These are phyloP conservation scores for Leccinum angustisporum DNA, from an alignment of 1,284 basidiomycete genomes.

Conservation along the genomic window DNA sequence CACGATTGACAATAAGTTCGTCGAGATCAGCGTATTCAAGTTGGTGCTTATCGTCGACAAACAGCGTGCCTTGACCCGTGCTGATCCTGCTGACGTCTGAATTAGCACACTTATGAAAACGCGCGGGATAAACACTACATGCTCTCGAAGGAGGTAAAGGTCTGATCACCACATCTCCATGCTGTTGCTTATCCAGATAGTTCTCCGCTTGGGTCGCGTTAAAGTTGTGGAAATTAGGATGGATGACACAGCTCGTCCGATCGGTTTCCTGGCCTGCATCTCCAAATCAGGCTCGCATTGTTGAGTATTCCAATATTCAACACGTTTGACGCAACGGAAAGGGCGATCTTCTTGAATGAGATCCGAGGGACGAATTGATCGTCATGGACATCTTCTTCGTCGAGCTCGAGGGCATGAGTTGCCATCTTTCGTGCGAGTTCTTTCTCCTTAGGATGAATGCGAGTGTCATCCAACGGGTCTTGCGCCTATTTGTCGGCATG, in stretches of 20 bases:
- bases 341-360: slow-evolving; percentile 64
- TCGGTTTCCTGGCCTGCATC: slow-evolving; percentile 75
- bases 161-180: slow-evolving; percentile 93
- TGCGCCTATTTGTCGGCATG: slow-evolving; percentile 71
- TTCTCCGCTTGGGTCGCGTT: slow-evolving; percentile 89
- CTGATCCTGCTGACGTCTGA: slow-evolving; percentile 91
- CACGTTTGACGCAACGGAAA: slow-evolving; percentile 62
- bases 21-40: slow-evolving; percentile 86
- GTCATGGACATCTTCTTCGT: slow-evolving; percentile 91
- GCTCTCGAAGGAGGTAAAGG: slow-evolving; percentile 86
- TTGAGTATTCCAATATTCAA: slow-evolving; percentile 68
- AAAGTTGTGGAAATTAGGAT: slow-evolving; percentile 98
- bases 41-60: slow-evolving; percentile 79
- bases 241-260: slow-evolving; percentile 84
- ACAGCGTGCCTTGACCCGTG: slow-evolving; percentile 69
- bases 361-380: slow-evolving; percentile 78
- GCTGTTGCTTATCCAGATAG: slow-evolving; percentile 86
- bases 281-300: slow-evolving; percentile 73
- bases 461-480: slow-evolving; percentile 93
- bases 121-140: slow-evolving; percentile 15
- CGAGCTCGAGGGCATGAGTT: slow-evolving; percentile 92
- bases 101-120: slow-evolving; percentile 10
- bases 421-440: slow-evolving; percentile 99
- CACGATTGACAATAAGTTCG: slow-evolving; percentile 96
- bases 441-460: slow-evolving; percentile 98